Evolutionary conservation across 1,284 basidiomycete genomes (phyloP), one percentile per base, ranked within the genome.

Genomic region (Naganishia cerealis): DNA sequence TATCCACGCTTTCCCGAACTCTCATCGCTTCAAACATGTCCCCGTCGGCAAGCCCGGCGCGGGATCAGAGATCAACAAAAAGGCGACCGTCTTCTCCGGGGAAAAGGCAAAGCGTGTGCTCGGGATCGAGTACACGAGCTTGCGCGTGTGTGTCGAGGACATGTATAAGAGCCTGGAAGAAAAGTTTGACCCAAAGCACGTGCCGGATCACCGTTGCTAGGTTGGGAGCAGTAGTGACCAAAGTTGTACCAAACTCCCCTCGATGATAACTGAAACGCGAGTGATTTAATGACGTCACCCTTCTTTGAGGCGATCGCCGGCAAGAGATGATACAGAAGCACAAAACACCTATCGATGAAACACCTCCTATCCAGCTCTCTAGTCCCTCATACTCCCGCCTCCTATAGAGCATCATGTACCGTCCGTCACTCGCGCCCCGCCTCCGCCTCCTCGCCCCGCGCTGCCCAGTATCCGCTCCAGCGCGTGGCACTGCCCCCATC

Each of bases 101-200:
- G 56, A 68, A 21, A 80, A 79, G 70, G 73, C 75, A 9, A 71
- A 72, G 16, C 70, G 72, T 36, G 73, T 76, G 38, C 71, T 80
- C 16, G 78, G 76, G 7, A 70, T 80, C 68, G 69, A 77, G 63
- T 80, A 79, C 67, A 72, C 66, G 21, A 24, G 69, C 13, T 53
- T 79, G 24, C 74, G 76, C 58, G 69, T 72, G 5, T 70, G 71
- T 13, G 66, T 76, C 50, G 69, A 73, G 58, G 77, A 80, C 59
- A 78, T 76, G 70, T 72, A 72, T 18, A 69, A 75, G 59, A 74
- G 73, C 57, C 66, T 80, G 67, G 67, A 74, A 57, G 66, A 74
- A 65, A 75, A 73, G 59, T 76, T 78, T 50, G 65, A 68, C 54
- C 0, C 33, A 54, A 61, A 55, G 43, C 48, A 62, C 42, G 54